Evolutionary conservation across 1,139 yeast species (phyloP), one percentile per base, ranked within the genome.

Genomic region (Kodamaea derodonti): DNA sequence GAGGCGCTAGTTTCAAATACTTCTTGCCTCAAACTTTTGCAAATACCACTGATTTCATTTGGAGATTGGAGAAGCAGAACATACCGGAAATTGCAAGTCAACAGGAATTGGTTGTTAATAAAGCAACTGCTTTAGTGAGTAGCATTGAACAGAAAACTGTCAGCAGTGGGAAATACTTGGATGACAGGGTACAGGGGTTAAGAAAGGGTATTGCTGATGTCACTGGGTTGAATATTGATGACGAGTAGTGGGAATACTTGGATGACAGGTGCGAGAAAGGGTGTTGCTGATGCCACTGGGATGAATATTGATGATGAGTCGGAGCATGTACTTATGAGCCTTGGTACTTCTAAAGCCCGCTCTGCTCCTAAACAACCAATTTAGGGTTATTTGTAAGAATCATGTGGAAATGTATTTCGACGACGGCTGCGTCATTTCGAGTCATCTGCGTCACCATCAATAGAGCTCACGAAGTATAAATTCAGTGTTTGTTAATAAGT

Each of bases 1-100:
- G 95, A 12, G 47, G 76, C 14, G 73, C 72, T 10, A 81, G 95
- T 1, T 86, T 88, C 62, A 75, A 70, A 40, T 75, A 79, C 58
- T 81, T 84, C 46, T 69, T 90, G 48, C 98, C 98, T 17, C 62
- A 71, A 30, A 88, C 98, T 0, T 86, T 76, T 50, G 54, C 56
- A 27, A 87, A 85, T 55, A 78, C 90, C 8, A 64, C 73, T 15
- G 61, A 63, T 9, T 77, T 83, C 45, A 60, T 77, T 3, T 82
- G 90, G 79, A 68, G 66, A 35, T 68, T 79, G 45, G 96, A 92
- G 59, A 67, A 78, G 54, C 59, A 70, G 38, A 66, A 71, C 29
- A 64, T 83, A 36, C 95, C 96, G 3, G 68, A 65, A 27, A 58
- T 87, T 29, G 88, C 94, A 7, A 62, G 74, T 33, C 77, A 75